Conservation (phyloP, 2,329 filamentous ascomycete genomes). For the Trichoderma sp. region DNA sequence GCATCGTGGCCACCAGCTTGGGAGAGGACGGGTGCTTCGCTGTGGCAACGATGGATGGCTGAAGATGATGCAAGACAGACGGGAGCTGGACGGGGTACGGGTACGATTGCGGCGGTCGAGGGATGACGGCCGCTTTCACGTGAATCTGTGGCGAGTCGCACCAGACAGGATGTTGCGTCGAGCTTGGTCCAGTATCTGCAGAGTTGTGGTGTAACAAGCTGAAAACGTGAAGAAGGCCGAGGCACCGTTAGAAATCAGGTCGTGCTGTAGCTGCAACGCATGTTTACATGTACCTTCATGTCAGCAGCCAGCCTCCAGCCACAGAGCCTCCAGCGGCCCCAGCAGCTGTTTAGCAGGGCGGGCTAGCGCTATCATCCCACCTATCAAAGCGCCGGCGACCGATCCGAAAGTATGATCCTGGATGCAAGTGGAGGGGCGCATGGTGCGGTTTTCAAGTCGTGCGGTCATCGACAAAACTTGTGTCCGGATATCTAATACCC, state of each 20-base stretch:
- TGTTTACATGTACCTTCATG: background rate
- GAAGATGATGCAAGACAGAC: background rate
- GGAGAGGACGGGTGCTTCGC: background rate
- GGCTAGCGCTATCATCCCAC: background rate
- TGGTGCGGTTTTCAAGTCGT: conserved; percentile 13
- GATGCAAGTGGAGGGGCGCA: conserved; percentile 12
- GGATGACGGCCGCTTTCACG: background rate
- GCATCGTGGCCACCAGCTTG: conserved; percentile 31
- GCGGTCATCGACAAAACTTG: conserved; percentile 11
- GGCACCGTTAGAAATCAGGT: conserved; percentile 9
- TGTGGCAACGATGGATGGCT: background rate
- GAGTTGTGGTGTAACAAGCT: background rate
- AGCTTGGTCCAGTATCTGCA: background rate
- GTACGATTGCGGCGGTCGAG: background rate
- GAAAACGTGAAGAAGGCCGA: background rate
- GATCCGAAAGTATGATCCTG: background rate
- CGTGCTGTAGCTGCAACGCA: background rate
- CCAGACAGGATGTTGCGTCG: background rate
- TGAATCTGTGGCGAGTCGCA: background rate
- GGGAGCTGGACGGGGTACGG: background rate
- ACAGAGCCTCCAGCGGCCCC: background rate
- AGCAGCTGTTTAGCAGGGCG: background rate
- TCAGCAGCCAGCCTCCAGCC: background rate
- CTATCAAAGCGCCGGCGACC: conserved; percentile 2
- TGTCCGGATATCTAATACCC: background rate